Evolutionary conservation across 208 protist species (phyloP), one percentile per base, ranked within the genome.

Genomic region (Acanthamoeba quina): DNA sequence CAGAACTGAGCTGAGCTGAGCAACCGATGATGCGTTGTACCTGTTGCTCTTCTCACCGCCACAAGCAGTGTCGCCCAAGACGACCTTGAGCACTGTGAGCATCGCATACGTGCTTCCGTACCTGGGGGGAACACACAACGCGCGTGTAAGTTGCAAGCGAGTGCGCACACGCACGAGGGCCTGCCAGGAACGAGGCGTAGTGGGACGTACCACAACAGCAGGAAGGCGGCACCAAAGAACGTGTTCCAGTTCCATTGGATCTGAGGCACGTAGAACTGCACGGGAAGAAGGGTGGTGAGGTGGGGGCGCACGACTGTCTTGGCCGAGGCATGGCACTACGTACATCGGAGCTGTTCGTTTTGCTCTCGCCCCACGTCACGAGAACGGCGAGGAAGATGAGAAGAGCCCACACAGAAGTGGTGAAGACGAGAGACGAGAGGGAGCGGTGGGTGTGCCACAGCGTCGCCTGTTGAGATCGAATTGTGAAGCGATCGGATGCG

Each of bases 161-260:
- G 52, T 19, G 52, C 17, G n/a, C n/a, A n/a, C n/a, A n/a, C n/a
- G n/a, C n/a, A 56, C 11, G 21, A 24, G 19, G 11, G 21, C 56
- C 11, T 24, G 60, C 60, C 5, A 3, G 24, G 11, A 64, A 3
- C n/a, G 21, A 3, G 58, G 60, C 1, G 60, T 9, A 29, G 24
- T 11, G 6, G 24, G 24, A 9, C 3, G 74, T 83, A 83, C 74
- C 74, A 83, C n/a, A 83, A 34, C 15, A 83, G 74, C 44, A 83
- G 31, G 56, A 54, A 90, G 56, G 56, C 49, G 24, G 21, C 49
- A 49, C 29, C 58, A 10, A 68, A 70, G 83, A 90, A 90, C 3
- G 83, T 70, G 56, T 90, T 62, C 83, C 83, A 90, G 56, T 90
- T 90, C 83, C 56, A 72, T 68, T 90, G 83, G 24, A 62, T 24